Base-by-base conservation (phyloP, 2,329 filamentous ascomycete genomes). In the Amauroascus verrucosus region DNA sequence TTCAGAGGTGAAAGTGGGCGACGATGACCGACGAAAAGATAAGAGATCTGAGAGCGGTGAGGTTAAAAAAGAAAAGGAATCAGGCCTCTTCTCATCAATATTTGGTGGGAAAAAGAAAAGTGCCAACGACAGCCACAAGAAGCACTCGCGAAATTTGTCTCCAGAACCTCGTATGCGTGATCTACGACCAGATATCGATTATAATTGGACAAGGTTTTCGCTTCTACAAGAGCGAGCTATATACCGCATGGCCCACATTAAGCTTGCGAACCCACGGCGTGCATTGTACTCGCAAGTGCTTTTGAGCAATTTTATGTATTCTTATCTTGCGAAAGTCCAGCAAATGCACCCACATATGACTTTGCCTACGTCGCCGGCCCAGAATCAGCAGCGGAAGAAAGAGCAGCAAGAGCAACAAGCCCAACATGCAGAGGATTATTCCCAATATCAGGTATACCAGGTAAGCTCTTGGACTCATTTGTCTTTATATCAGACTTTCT, bases 271-370 rank as follows among this genome's bases (percentile, higher is more conserved):
- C 65, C 93, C 93, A 35, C 84, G 91, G 43, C 84, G 93, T 53
- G 86, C 91, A 38, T 73, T 98, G 49, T 85, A 95, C 65, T 96
- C 91, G 56, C 93, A 98, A 69, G 93, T 98, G 20, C 76, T 98
- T 55, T 79, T 98, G 60, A 96, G 90, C 71, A 98, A 98, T 69
- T 98, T 98, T 71, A 98, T 98, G 93, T 98, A 98, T 73, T 93
- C 89, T 54, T 98, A 98, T 68, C 79, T 98, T 59, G 93, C 93
- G 57, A 98, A 97, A 69, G 93, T 98, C 44, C 93, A 98, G 71
- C 89, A 94, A 64, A 96, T 96, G 88, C 93, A 98, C 68, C 93
- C 93, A 41, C 88, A 95, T 65, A 87, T 96, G 72, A 87, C 94
- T 63, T 84, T 95, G 41, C 88, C 88, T n/a, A 80, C 86, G 33